Evolutionary conservation across 202 grass and related monocot genomes (phyloP), one percentile per base, ranked within the genome.

Genomic region (Eragrostis tef): DNA sequence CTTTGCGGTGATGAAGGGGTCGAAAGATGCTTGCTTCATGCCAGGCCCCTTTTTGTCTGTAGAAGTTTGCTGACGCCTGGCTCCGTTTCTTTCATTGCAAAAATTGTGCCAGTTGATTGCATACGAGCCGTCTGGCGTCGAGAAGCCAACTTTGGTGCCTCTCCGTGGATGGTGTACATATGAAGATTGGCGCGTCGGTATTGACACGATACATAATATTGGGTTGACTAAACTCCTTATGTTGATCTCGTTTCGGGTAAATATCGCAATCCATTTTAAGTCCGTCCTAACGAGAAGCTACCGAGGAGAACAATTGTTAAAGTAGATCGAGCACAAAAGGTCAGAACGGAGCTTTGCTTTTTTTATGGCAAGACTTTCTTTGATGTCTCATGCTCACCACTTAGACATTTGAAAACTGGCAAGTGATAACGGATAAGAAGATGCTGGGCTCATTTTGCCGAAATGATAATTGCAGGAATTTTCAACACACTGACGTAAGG

Each of bases 401-500:
- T 6, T 36, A 29, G 46, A 39, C 19, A 57, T 69, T 68, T 11
- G 65, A 81, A 34, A 81, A 54, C 58, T 72, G 64, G 2, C 48
- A 44, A 64, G 34, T 73, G 21, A 77, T 25, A 67, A 59, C 9
- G 14, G 78, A 65, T 59, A 46, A 74, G 77, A 46, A 80, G 77
- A 47, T 48, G 58, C 22, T 68, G 66, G 14, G 39, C 19, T 56
- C 48, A 66, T 74, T 34, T 58, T n/a, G 13, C 42, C 13, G 29
- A 44, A 58, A 36, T 14, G 50, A 58, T 67, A 79, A 29, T 44
- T 13, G 16, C 3, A 47, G 17, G n/a, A 71, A 47, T n/a, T 65
- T 57, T 26, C 52, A 49, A 49, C 63, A 42, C 71, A 45, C 20
- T 71, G 71, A 11, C 53, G 54, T 85, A 45, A 44, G 14, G 48